These are phyloP conservation scores for Venturia oleaginea DNA, from an alignment of 2,329 filamentous ascomycete genomes.

Conservation along the genomic window DNA sequence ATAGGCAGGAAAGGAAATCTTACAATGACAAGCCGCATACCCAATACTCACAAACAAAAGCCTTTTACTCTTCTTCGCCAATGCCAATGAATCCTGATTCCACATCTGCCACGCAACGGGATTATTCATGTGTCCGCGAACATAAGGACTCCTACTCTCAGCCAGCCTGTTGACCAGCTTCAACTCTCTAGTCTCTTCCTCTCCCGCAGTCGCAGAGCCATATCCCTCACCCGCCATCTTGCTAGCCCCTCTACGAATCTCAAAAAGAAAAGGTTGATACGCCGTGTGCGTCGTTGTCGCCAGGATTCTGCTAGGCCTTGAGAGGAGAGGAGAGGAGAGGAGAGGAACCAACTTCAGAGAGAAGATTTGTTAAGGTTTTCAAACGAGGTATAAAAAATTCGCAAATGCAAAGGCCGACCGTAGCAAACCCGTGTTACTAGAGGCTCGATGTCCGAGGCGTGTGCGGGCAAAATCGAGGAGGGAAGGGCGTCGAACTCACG, in stretches of 20 bases:
- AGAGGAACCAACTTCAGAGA: too few species aligned
- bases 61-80: conserved; percentile 74
- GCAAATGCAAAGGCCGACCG: background rate
- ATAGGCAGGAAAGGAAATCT: conserved; percentile 25
- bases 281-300: background rate
- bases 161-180: conserved; percentile 41
- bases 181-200: conserved; percentile 5
- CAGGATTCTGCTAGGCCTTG: background rate
- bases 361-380: background rate
- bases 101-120: conserved; percentile 89
- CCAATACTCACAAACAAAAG: conserved; percentile 91
- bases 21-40: conserved; percentile 92
- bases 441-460: background rate
- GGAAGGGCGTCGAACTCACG: background rate
- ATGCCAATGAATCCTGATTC: conserved; percentile 63
- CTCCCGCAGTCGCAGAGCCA: background rate
- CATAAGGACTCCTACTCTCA: conserved; percentile 59
- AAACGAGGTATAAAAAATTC: background rate
- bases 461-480: background rate
- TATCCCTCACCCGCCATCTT: conserved; percentile 4
- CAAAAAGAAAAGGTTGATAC: conserved; percentile 10
- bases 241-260: conserved; percentile 5
- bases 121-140: conserved; percentile 61
- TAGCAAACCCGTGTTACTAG: background rate
- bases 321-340: background rate